phyloP scores from a whole-genome alignment of 129 eudicot genomes.

The Solidago caesia region DNA sequence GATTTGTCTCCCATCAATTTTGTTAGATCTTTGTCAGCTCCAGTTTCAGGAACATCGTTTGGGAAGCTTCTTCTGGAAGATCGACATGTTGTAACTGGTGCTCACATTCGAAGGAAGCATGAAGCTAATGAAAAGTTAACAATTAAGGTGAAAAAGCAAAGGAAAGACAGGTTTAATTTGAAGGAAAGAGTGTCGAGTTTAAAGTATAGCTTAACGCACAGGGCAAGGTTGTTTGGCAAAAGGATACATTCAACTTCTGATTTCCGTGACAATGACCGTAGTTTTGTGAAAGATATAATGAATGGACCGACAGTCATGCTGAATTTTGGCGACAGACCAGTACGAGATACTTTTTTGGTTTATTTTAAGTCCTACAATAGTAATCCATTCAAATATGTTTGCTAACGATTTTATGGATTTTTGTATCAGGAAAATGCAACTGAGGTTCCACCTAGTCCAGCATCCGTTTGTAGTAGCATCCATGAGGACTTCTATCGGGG shows the following conservation, averaged over 20 bases:
- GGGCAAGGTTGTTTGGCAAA: constrained; percentile 66
- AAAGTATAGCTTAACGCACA: constrained; percentile 55
- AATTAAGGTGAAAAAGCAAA: constrained; percentile 55
- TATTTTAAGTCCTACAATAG: not conserved
- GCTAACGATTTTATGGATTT: constrained; percentile 3
- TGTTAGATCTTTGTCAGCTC: constrained; percentile 86
- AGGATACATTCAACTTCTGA: constrained; percentile 59
- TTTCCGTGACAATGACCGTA: constrained; percentile 35
- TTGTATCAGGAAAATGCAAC: constrained; percentile 72
- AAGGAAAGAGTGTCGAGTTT: constrained; percentile 74
- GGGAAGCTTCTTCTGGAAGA: constrained; percentile 98
- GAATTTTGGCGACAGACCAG: constrained; percentile 53
- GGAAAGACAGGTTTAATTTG: constrained; percentile 76
- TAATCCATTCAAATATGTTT: not conserved
- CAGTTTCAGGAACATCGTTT: constrained; percentile 84
- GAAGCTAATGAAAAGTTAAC: constrained; percentile 60
- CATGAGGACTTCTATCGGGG: constrained; percentile 75
- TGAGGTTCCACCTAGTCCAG: constrained; percentile 99
- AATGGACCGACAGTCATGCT: constrained; percentile 58
- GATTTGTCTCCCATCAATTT: constrained; percentile 72
- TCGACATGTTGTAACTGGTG: constrained; percentile 70
- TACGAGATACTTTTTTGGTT: constrained; percentile 35
- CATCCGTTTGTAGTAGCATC: constrained; percentile 84
- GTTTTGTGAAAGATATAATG: constrained; percentile 48
- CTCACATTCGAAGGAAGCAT: constrained; percentile 86